Conservation (phyloP, 768 basidiomycete species). For the Phallus indusiatus region DNA sequence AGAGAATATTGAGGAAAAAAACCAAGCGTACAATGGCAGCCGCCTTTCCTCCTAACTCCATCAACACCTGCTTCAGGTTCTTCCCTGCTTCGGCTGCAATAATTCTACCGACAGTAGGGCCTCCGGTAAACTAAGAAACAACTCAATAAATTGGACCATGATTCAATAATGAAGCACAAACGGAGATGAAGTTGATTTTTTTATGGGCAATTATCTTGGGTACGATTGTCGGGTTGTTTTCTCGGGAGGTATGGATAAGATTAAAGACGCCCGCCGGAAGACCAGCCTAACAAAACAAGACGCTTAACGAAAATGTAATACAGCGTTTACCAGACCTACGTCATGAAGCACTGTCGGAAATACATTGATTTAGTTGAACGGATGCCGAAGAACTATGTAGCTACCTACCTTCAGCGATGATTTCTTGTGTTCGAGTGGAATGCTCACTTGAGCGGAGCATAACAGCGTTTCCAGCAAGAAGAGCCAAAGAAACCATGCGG, state of each 20-base stretch:
- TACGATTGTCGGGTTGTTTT: slow-evolving; percentile 33
- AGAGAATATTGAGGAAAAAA: neutral
- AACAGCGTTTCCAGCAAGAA: slow-evolving; percentile 48
- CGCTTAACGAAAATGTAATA: neutral
- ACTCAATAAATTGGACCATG: neutral
- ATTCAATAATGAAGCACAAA: neutral
- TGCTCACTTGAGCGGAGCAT: slow-evolving; percentile 44
- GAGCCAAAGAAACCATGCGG: slow-evolving; percentile 34
- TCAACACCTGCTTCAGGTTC: slow-evolving; percentile 43
- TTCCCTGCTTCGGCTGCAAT: slow-evolving; percentile 49
- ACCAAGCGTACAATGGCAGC: slow-evolving; percentile 34
- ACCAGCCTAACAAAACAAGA: slow-evolving; percentile 31
- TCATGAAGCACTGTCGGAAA: slow-evolving; percentile 30
- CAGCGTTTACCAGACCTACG: slow-evolving; percentile 10
- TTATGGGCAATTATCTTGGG: slow-evolving; percentile 44
- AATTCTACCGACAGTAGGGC: slow-evolving; percentile 41
- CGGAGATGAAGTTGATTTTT: neutral
- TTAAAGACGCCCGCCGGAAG: slow-evolving; percentile 55
- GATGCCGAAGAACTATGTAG: neutral
- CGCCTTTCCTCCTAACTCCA: slow-evolving; percentile 51
- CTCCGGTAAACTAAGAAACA: slow-evolving; percentile 41
- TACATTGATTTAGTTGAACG: neutral
- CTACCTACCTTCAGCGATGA: slow-evolving; percentile 27
- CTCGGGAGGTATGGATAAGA: slow-evolving; percentile 36
- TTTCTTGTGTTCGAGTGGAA: slow-evolving; percentile 35